Percentiles rank a stretch among this genome's conserved stretches.
These are phyloP conservation scores for Hypsizygus ulmarius DNA, from an alignment of 1,284 basidiomycete genomes.

Conservation along the genomic window DNA sequence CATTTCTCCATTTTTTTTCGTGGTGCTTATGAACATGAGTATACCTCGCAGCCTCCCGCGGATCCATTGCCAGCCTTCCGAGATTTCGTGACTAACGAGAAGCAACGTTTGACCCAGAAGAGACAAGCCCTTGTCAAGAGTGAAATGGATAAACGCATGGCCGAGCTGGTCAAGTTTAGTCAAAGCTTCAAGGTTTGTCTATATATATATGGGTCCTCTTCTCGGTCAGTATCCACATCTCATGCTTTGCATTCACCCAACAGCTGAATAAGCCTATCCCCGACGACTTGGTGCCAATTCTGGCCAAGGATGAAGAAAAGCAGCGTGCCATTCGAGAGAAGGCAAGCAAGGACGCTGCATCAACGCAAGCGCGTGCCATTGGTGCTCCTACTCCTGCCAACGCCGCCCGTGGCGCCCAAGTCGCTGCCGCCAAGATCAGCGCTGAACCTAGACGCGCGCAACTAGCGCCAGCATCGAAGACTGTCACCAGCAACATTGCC, in stretches of 20 bases:
- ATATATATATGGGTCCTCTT: conserved; percentile 1
- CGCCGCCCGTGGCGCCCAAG: conserved; percentile 37
- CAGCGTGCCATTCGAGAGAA: conserved; percentile 82
- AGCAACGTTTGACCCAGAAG: conserved; percentile 85
- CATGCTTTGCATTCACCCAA: neutral
- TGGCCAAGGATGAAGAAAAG: conserved; percentile 88
- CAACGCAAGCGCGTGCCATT: conserved; percentile 62
- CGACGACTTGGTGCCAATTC: conserved; percentile 88
- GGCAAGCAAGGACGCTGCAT: conserved; percentile 64
- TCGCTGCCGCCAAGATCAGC: conserved; percentile 31
- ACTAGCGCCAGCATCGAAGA: conserved; percentile 27
- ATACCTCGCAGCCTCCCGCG: conserved; percentile 49
- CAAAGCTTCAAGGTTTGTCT: conserved; percentile 83
- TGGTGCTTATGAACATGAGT: neutral
- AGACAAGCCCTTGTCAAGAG: conserved; percentile 87
- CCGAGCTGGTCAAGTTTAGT: conserved; percentile 91
- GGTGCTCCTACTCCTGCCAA: conserved; percentile 46
- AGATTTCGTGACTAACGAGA: conserved; percentile 87
- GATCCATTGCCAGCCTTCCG: conserved; percentile 79
- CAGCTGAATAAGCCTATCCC: conserved; percentile 93
- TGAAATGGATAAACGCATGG: conserved; percentile 91
- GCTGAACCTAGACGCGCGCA: conserved; percentile 22
- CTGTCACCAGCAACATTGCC: conserved; percentile 21
- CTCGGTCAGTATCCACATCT: conserved; percentile 3
- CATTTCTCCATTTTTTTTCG: conserved; percentile 5